Conservation (phyloP, 371 early-diverging fungal species). For the Lichtheimia ornata region DNA sequence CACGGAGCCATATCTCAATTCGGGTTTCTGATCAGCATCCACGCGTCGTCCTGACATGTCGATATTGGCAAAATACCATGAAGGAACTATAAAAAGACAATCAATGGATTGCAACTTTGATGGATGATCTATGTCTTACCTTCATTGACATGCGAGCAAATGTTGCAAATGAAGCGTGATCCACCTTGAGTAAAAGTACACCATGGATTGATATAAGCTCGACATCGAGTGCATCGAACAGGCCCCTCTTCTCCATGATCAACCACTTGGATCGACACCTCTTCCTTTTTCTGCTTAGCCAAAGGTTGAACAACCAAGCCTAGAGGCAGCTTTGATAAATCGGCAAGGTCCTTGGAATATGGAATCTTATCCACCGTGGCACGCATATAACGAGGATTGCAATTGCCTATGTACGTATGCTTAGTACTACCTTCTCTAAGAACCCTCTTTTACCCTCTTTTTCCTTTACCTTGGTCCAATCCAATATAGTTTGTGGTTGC, state of each 20-base stretch:
- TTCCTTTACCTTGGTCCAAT: constrained; percentile 84
- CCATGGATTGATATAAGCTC: constrained; percentile 93
- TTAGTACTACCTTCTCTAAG: background rate
- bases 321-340: constrained; percentile 80
- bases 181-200: constrained; percentile 91
- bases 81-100: constrained; percentile 55
- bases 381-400: constrained; percentile 91
- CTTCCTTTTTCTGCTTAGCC: constrained; percentile 74
- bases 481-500: constrained; percentile 84
- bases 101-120: background rate
- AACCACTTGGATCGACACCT: constrained; percentile 83
- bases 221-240: constrained; percentile 89
- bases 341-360: constrained; percentile 78
- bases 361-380: constrained; percentile 90
- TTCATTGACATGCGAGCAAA: constrained; percentile 87
- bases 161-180: constrained; percentile 86
- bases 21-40: constrained; percentile 88
- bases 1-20: constrained; percentile 86
- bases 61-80: constrained; percentile 91
- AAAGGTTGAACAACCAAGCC: constrained; percentile 93
- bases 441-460: background rate
- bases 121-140: constrained; percentile 35
- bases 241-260: constrained; percentile 93
- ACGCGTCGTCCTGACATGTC: constrained; percentile 93
- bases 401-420: constrained; percentile 64